These are phyloP conservation scores for Plantago coronopus DNA, from an alignment of 305 asterid species.

Conservation along the genomic window DNA sequence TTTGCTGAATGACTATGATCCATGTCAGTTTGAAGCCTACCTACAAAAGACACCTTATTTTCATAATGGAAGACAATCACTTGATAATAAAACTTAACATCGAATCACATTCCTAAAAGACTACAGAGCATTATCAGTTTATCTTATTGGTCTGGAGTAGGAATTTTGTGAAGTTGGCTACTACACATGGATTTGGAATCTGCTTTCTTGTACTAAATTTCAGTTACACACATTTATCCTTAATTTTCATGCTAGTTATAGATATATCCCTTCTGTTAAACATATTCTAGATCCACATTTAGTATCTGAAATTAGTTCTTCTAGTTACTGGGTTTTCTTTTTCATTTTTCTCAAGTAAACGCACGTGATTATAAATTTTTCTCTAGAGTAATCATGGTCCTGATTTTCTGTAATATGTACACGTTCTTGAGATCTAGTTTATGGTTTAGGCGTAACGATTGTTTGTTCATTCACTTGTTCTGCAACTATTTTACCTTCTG, in stretches of 20 bases:
- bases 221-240: not conserved
- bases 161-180: not conserved
- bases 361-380: not conserved
- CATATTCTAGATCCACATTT: not conserved
- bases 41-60: too few relatives aligned
- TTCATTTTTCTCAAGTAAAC: not conserved
- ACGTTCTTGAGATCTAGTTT: not conserved
- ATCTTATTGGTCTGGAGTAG: not conserved
- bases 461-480: not conserved
- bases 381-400: not conserved
- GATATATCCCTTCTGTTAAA: not conserved
- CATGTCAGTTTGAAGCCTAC: too few relatives aligned
- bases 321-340: not conserved
- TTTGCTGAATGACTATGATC: too few relatives aligned
- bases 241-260: not conserved
- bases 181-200: slow-evolving; percentile 1
- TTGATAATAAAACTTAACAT: too few relatives aligned
- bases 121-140: not conserved
- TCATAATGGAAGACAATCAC: too few relatives aligned
- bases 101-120: too few relatives aligned
- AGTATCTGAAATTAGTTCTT: not conserved
- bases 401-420: not conserved
- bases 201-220: not conserved
- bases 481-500: not conserved
- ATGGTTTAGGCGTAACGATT: not conserved